Evolutionary conservation across 2,329 filamentous ascomycete species (phyloP).

Genomic region (Geosmithia putterillii): DNA sequence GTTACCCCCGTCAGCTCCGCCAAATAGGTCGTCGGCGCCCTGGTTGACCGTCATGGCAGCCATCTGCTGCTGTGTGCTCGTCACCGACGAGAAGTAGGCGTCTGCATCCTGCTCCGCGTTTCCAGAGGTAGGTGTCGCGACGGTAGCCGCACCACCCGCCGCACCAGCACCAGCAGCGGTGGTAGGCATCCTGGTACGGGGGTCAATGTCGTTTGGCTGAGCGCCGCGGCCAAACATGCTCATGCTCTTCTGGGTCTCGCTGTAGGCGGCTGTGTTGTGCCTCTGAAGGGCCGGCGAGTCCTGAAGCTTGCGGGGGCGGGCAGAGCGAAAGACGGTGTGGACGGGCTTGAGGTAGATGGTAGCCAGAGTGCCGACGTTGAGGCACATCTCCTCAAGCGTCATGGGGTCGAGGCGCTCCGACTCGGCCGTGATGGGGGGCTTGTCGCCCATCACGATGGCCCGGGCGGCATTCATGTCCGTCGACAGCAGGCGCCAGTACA

Average conservation of each 20-base stretch:
- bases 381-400: conserved; percentile 92
- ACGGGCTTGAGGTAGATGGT: conserved; percentile 98
- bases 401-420: conserved; percentile 84
- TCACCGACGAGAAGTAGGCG: conserved; percentile 75
- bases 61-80: conserved; percentile 51
- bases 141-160: conserved; percentile 47
- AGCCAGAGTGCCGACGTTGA: conserved; percentile 89
- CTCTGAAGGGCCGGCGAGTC: conserved; percentile 82
- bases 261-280: conserved; percentile 41
- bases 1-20: conserved; percentile 40
- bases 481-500: conserved; percentile 97
- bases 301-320: conserved; percentile 64
- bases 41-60: conserved; percentile 55
- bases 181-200: conserved; percentile 20
- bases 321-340: conserved; percentile 88
- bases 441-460: conserved; percentile 90
- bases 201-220: conserved; percentile 37
- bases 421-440: conserved; percentile 91
- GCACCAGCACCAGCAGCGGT: conserved; percentile 12
- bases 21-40: conserved; percentile 48
- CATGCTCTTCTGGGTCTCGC: conserved; percentile 46
- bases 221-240: conserved; percentile 43
- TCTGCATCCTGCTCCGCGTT: conserved; percentile 51
- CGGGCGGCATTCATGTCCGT: conserved; percentile 82
- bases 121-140: conserved; percentile 37